Conservation (phyloP, 768 basidiomycete species). For the Suillus subalutaceus region DNA sequence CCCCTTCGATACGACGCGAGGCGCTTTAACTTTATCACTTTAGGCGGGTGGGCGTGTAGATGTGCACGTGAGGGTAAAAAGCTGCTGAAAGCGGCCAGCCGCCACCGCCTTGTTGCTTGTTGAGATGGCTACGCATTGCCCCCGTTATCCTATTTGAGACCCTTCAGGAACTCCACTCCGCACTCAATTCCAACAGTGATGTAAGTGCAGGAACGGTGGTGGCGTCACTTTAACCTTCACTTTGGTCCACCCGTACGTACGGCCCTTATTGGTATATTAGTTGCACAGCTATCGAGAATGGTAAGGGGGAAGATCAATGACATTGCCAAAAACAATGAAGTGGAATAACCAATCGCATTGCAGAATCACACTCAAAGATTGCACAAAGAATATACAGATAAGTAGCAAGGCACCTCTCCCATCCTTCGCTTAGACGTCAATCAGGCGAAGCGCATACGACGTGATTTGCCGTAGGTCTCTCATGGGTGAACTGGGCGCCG, state of each 20-base stretch:
- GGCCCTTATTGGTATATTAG: constrained; percentile 1
- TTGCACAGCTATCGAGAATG: constrained; percentile 6
- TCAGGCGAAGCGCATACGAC: constrained; percentile 4
- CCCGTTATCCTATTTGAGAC: constrained; percentile 33
- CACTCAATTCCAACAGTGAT: constrained; percentile 1
- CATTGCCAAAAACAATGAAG: not conserved
- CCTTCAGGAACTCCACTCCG: constrained; percentile 10
- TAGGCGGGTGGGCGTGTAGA: not conserved
- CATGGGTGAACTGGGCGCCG: constrained; percentile 5
- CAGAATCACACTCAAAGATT: not conserved
- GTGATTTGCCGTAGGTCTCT: constrained; percentile 2
- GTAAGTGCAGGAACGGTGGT: constrained; percentile 10
- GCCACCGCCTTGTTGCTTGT: constrained; percentile 19
- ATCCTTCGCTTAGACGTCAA: constrained; percentile 11
- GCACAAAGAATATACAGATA: not conserved
- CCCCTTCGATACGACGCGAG: not conserved
- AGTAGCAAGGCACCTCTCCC: constrained; percentile 4
- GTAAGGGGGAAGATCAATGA: constrained; percentile 5
- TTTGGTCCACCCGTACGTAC: constrained; percentile 4
- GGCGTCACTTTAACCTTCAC: constrained; percentile 6
- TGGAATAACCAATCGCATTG: too few relatives aligned
- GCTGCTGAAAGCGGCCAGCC: constrained; percentile 14
- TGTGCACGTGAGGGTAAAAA: not conserved
- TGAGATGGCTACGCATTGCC: constrained; percentile 40
- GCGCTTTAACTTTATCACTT: constrained; percentile 10